Evolutionary conservation across 768 basidiomycete species (phyloP).

Genomic region (Boletellus sp.): DNA sequence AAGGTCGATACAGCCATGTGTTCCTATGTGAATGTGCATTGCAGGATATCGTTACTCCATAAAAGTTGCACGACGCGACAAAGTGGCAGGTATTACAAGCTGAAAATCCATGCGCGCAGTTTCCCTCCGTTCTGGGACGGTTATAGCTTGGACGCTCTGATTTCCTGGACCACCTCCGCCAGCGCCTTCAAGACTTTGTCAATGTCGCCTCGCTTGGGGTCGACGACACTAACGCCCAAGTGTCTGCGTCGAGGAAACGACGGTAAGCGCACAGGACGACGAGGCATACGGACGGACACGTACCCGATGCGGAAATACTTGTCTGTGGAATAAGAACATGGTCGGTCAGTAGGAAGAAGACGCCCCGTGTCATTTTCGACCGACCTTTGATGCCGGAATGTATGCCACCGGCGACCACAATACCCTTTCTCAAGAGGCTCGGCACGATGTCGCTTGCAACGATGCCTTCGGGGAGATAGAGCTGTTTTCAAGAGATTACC

Average conservation of each 20-base stretch:
- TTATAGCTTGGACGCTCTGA: conserved; percentile 17
- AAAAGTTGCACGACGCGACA: background rate
- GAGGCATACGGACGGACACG: conserved; percentile 18
- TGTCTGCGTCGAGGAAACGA: conserved; percentile 46
- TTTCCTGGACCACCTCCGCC: conserved; percentile 50
- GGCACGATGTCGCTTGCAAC: conserved; percentile 73
- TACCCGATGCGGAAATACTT: conserved; percentile 91
- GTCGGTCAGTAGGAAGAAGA: conserved; percentile 7
- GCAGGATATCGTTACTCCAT: background rate
- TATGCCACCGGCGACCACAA: conserved; percentile 86
- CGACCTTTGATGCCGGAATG: conserved; percentile 80
- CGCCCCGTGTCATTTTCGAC: conserved; percentile 11
- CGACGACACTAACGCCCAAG: conserved; percentile 86
- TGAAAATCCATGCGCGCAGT: background rate
- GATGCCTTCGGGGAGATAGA: conserved; percentile 85
- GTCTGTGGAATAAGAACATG: conserved; percentile 37
- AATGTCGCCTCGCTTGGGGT: conserved; percentile 67
- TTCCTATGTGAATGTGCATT: background rate
- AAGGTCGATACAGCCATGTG: no score
- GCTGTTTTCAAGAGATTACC: conserved; percentile 28
- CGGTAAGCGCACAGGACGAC: conserved; percentile 1
- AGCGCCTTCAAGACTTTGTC: conserved; percentile 67
- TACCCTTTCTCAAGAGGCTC: conserved; percentile 60
- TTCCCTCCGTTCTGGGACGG: background rate
- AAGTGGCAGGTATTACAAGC: background rate